Evolutionary conservation across 371 early-diverging fungal species (phyloP).

Genomic region (Aphelidium insulamus): DNA sequence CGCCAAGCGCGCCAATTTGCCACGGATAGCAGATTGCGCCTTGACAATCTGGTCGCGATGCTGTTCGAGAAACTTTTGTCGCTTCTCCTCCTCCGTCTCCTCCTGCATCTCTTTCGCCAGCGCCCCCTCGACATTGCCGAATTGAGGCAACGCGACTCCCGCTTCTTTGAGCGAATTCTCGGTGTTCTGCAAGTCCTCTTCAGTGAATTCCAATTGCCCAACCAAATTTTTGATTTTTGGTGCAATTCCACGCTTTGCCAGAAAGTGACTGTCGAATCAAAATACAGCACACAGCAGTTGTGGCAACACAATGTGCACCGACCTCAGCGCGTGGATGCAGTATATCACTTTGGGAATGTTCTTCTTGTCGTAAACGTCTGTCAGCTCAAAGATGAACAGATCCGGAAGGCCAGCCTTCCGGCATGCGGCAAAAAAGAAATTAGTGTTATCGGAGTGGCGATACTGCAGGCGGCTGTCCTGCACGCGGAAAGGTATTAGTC

Average conservation of each 20-base stretch:
- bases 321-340: constrained; percentile 96
- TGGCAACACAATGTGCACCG: constrained; percentile 3
- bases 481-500: neutral
- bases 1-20: no score
- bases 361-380: constrained; percentile 97
- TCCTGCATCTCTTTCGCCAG: constrained; percentile 33
- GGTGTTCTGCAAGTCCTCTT: constrained; percentile 58
- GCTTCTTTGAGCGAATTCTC: constrained; percentile 59
- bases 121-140: constrained; percentile 45
- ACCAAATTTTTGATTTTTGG: constrained; percentile 78
- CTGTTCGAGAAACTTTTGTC: constrained; percentile 2
- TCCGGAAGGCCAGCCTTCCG: constrained; percentile 62
- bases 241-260: constrained; percentile 59
- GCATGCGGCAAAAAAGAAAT: constrained; percentile 70
- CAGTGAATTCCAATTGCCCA: constrained; percentile 77
- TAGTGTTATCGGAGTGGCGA: constrained; percentile 97
- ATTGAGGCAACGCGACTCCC: constrained; percentile 57
- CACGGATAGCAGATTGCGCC: constrained; percentile 11
- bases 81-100: constrained; percentile 2
- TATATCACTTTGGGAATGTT: constrained; percentile 99
- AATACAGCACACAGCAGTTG: neutral
- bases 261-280: constrained; percentile 34
- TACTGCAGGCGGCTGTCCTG: constrained; percentile 69
- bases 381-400: constrained; percentile 92
- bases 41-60: constrained; percentile 5